These are phyloP conservation scores for Aspergillus flavus DNA, from an alignment of 2,329 filamentous ascomycete species.

Conservation along the genomic window DNA sequence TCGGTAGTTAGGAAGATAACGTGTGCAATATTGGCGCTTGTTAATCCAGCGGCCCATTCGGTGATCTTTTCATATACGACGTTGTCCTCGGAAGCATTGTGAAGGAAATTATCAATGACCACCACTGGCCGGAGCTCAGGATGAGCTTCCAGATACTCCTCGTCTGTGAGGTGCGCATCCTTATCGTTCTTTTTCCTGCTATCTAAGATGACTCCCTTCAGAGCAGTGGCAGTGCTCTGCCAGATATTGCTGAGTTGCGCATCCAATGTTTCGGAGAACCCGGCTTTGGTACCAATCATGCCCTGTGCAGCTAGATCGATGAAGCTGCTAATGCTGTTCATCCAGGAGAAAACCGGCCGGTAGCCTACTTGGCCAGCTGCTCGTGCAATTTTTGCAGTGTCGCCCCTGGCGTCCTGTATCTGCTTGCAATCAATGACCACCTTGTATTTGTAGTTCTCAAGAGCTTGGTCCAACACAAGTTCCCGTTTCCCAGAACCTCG, in stretches of 20 bases:
- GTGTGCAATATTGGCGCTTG: constrained; percentile 86
- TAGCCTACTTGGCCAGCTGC: constrained; percentile 86
- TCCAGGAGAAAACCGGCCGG: constrained; percentile 91
- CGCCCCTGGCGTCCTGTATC: constrained; percentile 86
- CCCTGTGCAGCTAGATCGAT: constrained; percentile 90
- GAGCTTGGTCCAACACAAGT: constrained; percentile 79
- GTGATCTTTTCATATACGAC: constrained; percentile 76
- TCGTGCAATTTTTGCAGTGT: constrained; percentile 79
- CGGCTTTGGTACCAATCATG: constrained; percentile 90
- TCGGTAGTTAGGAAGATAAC: constrained; percentile 94
- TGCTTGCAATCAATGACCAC: constrained; percentile 90
- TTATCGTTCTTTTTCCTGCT: constrained; percentile 71
- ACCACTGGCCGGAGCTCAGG: constrained; percentile 81
- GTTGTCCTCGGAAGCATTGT: constrained; percentile 69
- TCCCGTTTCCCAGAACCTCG: constrained; percentile 90
- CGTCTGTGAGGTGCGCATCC: constrained; percentile 72
- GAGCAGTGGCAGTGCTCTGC: constrained; percentile 76
- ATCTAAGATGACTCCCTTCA: constrained; percentile 76
- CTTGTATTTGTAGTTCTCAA: constrained; percentile 75
- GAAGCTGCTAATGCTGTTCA: constrained; percentile 91
- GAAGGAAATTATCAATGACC: constrained; percentile 88
- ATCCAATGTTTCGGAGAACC: constrained; percentile 90
- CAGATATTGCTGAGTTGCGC: constrained; percentile 87
- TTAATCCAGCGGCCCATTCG: constrained; percentile 86
- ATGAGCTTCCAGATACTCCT: constrained; percentile 87